Evolutionary conservation across 305 asterid genomes (phyloP).

Genomic region (Fraxinus sp.): DNA sequence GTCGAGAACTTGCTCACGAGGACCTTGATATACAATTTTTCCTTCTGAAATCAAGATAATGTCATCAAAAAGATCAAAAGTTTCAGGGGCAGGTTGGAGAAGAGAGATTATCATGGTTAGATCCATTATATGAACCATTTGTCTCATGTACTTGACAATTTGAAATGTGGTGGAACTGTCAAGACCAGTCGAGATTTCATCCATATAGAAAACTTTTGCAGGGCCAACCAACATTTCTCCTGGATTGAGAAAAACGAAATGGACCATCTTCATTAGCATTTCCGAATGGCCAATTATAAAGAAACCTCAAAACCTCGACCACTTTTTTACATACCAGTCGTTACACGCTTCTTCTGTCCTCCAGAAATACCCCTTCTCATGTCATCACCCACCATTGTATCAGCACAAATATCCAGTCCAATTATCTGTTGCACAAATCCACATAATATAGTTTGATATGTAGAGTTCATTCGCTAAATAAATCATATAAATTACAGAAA

Average conservation of each 20-base stretch:
- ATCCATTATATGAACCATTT: constrained; percentile 50
- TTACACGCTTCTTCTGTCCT: constrained; percentile 48
- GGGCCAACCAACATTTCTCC: constrained; percentile 61
- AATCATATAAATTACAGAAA: background rate
- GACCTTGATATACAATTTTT: constrained; percentile 47
- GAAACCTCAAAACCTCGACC: background rate
- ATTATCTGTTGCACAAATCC: constrained; percentile 27
- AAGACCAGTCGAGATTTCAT: constrained; percentile 53
- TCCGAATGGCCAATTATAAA: background rate
- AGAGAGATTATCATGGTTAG: constrained; percentile 49
- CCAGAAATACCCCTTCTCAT: constrained; percentile 52
- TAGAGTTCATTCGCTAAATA: background rate
- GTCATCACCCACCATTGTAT: constrained; percentile 44
- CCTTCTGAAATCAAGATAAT: constrained; percentile 49
- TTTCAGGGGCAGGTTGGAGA: constrained; percentile 54
- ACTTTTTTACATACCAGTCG: constrained; percentile 27
- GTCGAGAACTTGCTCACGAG: constrained; percentile 36
- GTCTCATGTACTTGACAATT: constrained; percentile 43
- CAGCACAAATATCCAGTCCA: constrained; percentile 45
- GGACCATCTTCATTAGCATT: background rate
- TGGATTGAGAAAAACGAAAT: constrained; percentile 14
- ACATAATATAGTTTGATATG: background rate
- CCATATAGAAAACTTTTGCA: constrained; percentile 47
- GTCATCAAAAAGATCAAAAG: constrained; percentile 49
- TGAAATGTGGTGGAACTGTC: constrained; percentile 54